Evolutionary conservation across 1,139 yeast genomes (phyloP), one percentile per base, ranked within the genome.

Genomic region (Pneumocystis carinii): DNA sequence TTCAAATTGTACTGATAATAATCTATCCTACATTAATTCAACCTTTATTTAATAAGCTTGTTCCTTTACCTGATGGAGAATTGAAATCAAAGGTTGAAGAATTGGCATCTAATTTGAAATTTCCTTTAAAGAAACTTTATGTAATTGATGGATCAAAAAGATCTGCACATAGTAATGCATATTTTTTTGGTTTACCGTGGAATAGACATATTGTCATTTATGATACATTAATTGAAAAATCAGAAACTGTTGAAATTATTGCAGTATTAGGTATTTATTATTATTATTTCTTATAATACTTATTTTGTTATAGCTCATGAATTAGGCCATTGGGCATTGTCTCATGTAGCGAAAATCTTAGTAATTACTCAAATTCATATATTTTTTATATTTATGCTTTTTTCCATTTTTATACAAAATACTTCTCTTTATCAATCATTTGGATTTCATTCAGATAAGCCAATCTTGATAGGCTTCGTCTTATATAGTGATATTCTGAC

Each of bases 111-210:
- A 75, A 80, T 64, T 87, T 88, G 72, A 78, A 83, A 48, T 92
- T 92, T 82, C 98, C 98, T 68, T 81, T 90, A 72, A 81, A 85
- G 65, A 85, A 89, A 71, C 78, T 92, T 66, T 87, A 82, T 71
- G 96, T 90, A 62, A 83, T 90, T 72, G 98, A 92, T 73, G 97
- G 97, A 15, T 90, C 97, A 61, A 88, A 86, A 74, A 86, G 97
- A 76, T 88, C 96, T 1, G 83, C 95, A 15, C 98, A 92, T 75
- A 90, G 97, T 6, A 92, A 92, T 72, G 98, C 98, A 59, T 92
- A 88, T 74, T 92, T 92, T 73, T 83, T 87, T 69, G 98, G 98
- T 5, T 79, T 92, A 70, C 98, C 98, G 59, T 90, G 97, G 94
- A 85, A 90, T 65, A 92, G 92, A 75, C 92, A 90, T 74, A 92